Conservation (phyloP, 148 eudicot species). For the Nepenthes mirabilis region DNA sequence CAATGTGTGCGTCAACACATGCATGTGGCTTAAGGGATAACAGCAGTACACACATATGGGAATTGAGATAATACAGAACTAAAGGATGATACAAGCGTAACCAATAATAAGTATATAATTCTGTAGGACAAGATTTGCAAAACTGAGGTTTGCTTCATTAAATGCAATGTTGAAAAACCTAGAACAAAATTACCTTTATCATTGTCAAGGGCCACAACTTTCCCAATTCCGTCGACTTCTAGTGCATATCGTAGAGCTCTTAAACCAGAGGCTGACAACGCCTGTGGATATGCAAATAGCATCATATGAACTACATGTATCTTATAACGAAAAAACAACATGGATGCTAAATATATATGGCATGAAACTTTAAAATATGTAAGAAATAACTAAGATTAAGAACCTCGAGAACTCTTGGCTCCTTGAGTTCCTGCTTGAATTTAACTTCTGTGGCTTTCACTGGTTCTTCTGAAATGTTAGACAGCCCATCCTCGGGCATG, state of each 20-base stretch:
- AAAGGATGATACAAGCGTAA: too few relatives aligned
- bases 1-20: too few relatives aligned
- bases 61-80: too few relatives aligned
- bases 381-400: constrained; percentile 4
- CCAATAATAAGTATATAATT: too few relatives aligned
- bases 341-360: not conserved
- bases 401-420: constrained; percentile 94
- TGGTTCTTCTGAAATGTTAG: constrained; percentile 27
- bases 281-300: constrained; percentile 23
- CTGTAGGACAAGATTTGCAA: not conserved
- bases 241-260: constrained; percentile 97
- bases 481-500: constrained; percentile 33
- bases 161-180: not conserved
- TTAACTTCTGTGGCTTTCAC: constrained; percentile 25
- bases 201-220: constrained; percentile 92
- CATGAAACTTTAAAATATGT: not conserved
- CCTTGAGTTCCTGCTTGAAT: constrained; percentile 55
- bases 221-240: constrained; percentile 80
- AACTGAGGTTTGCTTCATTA: not conserved
- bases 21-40: too few relatives aligned
- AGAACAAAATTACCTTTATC: constrained; percentile 47
- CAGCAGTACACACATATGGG: too few relatives aligned
- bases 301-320: not conserved
- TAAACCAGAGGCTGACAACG: constrained; percentile 93
- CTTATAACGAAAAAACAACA: not conserved